Base-by-base conservation (phyloP, 805 yeast genomes). In the Lipomyces mesembrius region DNA sequence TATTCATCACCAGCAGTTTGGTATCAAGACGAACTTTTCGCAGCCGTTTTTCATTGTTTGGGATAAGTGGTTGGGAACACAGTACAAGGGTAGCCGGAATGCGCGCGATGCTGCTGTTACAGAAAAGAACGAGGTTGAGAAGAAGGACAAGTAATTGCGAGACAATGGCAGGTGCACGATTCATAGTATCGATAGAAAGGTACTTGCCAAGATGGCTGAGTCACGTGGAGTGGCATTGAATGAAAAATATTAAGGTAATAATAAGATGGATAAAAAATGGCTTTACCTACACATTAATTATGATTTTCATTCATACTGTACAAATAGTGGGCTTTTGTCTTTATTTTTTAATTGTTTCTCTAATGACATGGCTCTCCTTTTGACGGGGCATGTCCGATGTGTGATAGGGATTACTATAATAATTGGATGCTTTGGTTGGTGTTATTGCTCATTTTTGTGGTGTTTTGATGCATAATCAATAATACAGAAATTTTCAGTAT, bases 1-100 rank as follows among this genome's bases (percentile, higher is more conserved):
- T 79, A 93, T 95, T 73, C 99, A 95, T 77, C 99, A 95, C 79
- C 99, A 95, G 82, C 87, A 86, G 74, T 95, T 94, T 83, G 99
- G 99, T 51, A 87, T 95, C 79, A 92, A 92, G 81, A 87, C 89
- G 65, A 95, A 95, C 80, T 95, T 88, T 75, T 88, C 96, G 14
- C 99, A 95, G 82, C 99, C 99, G 3, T 95, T 94, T 81, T 95
- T 95, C 80, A 89, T 92, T 1, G 87, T 92, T 75, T 95, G 99
- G 99, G 99, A 95, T 78, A 79, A 80, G 61, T 70, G 88, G 59
- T 83, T 85, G 64, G 85, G 87, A 63, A 92, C 98, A 1, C 87
- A 88, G 73, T 72, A 72, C 58, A 59, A 57, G 43, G 74, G 74
- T 8, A 43, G n/a, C 49, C 49, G 49, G n/a, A n/a, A 7, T n/a